A percentile compares a stretch with the other conserved stretches of the same genome.
phyloP scores from a whole-genome alignment of 1,284 basidiomycete species.

The Pascua guehoae region DNA sequence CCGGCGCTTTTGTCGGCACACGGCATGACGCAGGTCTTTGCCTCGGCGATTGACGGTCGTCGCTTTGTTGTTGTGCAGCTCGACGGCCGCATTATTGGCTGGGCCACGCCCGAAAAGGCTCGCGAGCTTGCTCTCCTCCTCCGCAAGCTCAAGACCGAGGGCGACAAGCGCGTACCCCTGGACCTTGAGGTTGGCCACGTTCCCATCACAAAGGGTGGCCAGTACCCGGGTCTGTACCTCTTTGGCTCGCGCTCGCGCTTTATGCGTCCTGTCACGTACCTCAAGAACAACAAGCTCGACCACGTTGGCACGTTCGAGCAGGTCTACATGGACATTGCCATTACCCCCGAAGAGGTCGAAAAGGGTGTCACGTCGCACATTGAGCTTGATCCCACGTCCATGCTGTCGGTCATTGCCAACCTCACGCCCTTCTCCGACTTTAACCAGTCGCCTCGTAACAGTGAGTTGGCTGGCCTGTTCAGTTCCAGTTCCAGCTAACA shows the following conservation, averaged over 20 bases:
- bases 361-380: slow-evolving; percentile 79
- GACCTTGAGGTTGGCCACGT: slow-evolving; percentile 96
- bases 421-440: slow-evolving; percentile 79
- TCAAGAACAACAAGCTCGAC: slow-evolving; percentile 81
- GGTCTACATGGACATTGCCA: slow-evolving; percentile 98
- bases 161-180: slow-evolving; percentile 73
- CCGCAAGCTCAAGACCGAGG: slow-evolving; percentile 94
- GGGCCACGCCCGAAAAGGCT: slow-evolving; percentile 74
- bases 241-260: slow-evolving; percentile 86
- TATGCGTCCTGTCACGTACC: slow-evolving; percentile 96
- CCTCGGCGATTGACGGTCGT: slow-evolving; percentile 69
- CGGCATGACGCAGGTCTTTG: slow-evolving; percentile 92
- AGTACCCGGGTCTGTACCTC: slow-evolving; percentile 94
- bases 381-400: slow-evolving; percentile 91
- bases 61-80: slow-evolving; percentile 85
- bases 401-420: slow-evolving; percentile 72
- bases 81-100: slow-evolving; percentile 94
- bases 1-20: slow-evolving; percentile 77
- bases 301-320: slow-evolving; percentile 97
- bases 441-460: slow-evolving; percentile 69
- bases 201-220: slow-evolving; percentile 83
- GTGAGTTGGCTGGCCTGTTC: slow-evolving; percentile 58
- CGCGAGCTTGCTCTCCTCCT: slow-evolving; percentile 76
- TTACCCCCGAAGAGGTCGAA: slow-evolving; percentile 85
- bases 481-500: slow-evolving; percentile 8